Percentiles rank a stretch among this genome's conserved stretches.
phyloP scores from a whole-genome alignment of 2,329 filamentous ascomycete species.

The Dichotomopilus funicola region DNA sequence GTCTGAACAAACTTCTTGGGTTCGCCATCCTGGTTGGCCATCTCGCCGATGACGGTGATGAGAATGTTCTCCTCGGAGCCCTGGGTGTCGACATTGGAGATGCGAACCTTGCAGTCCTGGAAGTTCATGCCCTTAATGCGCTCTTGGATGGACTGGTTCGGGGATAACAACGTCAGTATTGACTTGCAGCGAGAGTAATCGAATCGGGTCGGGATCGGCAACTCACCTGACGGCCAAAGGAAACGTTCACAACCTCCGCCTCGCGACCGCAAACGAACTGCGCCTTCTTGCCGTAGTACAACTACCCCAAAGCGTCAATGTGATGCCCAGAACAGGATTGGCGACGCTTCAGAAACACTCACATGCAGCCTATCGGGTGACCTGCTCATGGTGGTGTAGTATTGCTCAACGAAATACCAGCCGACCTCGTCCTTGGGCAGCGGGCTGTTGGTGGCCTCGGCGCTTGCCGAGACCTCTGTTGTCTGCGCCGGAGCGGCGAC shows the following conservation, averaged over 20 bases:
- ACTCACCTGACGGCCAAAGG: constrained; percentile 78
- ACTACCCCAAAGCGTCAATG: constrained; percentile 36
- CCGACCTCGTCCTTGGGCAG: constrained; percentile 87
- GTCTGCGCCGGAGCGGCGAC: constrained; percentile 29
- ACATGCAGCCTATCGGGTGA: constrained; percentile 86
- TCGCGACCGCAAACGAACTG: constrained; percentile 91
- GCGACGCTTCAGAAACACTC: constrained; percentile 29
- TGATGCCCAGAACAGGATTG: background rate
- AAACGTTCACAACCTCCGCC: constrained; percentile 79
- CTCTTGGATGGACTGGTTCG: constrained; percentile 76
- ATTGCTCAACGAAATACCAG: constrained; percentile 99
- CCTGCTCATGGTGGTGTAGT: constrained; percentile 96
- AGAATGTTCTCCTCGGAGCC: constrained; percentile 89
- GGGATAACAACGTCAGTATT: background rate
- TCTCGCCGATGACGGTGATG: constrained; percentile 96
- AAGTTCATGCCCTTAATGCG: constrained; percentile 90
- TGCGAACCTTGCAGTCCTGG: constrained; percentile 96
- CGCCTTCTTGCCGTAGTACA: constrained; percentile 95
- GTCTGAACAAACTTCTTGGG: constrained; percentile 97
- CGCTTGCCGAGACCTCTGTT: constrained; percentile 29
- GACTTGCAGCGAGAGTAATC: background rate
- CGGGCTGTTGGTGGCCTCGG: constrained; percentile 37
- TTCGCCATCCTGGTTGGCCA: constrained; percentile 85
- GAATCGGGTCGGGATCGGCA: background rate
- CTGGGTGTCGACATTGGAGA: constrained; percentile 96